A percentile compares a stretch with the other conserved stretches of the same genome.
Evolutionary conservation across 345 rosid species (phyloP).

Genomic region (Stellera chamaejasme): DNA sequence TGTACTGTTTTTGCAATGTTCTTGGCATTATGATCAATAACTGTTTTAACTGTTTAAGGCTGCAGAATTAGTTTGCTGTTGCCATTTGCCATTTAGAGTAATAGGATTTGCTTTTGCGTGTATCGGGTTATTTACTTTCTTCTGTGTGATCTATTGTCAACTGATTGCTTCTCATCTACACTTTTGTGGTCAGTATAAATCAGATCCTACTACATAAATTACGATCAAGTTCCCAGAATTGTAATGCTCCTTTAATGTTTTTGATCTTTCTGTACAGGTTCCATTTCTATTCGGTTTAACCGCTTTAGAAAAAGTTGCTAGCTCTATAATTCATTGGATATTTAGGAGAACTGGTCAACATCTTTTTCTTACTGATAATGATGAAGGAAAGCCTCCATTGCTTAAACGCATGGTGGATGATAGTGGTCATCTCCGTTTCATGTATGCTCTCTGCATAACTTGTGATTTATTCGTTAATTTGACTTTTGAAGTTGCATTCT

Average conservation of each 20-base stretch:
- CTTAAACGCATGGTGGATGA: conserved; percentile 72
- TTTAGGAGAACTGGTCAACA: conserved; percentile 85
- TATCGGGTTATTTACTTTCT: too few relatives aligned
- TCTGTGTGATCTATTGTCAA: too few relatives aligned
- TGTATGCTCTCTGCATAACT: conserved; percentile 27
- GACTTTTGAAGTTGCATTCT: conserved; percentile 4
- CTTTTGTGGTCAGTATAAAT: not conserved
- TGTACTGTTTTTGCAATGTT: too few relatives aligned
- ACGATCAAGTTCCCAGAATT: too few relatives aligned
- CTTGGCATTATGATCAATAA: too few relatives aligned
- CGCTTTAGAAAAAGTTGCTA: conserved; percentile 75
- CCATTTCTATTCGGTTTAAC: conserved; percentile 89
- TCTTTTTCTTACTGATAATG: conserved; percentile 77
- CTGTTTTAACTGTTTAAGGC: too few relatives aligned
- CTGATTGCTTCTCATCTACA: not conserved
- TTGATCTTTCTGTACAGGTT: conserved; percentile 37
- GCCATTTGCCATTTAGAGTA: too few relatives aligned
- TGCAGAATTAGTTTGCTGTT: too few relatives aligned
- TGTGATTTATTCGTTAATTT: too few relatives aligned
- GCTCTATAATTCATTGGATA: conserved; percentile 72
- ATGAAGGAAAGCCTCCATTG: conserved; percentile 70
- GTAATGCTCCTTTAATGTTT: too few relatives aligned
- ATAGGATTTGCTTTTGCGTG: too few relatives aligned
- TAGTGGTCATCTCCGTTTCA: conserved; percentile 41
- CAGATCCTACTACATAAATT: not conserved